A percentile compares a stretch with the other conserved stretches of the same genome.
phyloP scores from a whole-genome alignment of 805 yeast species.

The Cyberlindnera maclurae region DNA sequence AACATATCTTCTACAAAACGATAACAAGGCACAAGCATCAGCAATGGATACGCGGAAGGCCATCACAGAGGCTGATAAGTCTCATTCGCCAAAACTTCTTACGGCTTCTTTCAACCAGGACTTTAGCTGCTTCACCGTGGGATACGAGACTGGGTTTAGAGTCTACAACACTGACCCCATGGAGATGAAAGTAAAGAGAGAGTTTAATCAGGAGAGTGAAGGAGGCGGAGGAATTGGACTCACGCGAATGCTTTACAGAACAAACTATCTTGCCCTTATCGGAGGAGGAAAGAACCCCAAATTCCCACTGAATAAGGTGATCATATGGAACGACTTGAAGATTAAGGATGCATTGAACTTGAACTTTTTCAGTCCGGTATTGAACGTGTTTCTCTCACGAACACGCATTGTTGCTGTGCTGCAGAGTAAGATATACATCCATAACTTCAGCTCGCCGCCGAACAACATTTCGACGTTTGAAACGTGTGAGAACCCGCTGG shows the following conservation, averaged over 20 bases:
- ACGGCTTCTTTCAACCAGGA: constrained; percentile 67
- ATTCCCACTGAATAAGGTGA: constrained; percentile 69
- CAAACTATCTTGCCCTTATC: constrained; percentile 82
- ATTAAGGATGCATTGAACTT: constrained; percentile 63
- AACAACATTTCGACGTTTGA: constrained; percentile 36
- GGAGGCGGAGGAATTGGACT: constrained; percentile 55
- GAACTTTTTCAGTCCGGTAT: constrained; percentile 70
- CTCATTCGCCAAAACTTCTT: constrained; percentile 12
- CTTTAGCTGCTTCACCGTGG: constrained; percentile 80
- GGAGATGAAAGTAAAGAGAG: constrained; percentile 62
- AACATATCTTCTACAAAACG: no score
- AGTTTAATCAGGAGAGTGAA: constrained; percentile 27
- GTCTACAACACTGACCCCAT: constrained; percentile 87
- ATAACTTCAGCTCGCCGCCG: constrained; percentile 79
- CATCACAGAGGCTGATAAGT: constrained; percentile 9
- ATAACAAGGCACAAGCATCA: no score
- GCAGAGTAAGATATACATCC: constrained; percentile 59
- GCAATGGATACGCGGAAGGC: constrained; percentile 21
- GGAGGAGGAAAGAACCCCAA: constrained; percentile 85
- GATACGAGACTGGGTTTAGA: constrained; percentile 73
- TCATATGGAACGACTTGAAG: constrained; percentile 90
- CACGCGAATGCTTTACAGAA: constrained; percentile 78
- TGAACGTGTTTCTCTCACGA: constrained; percentile 69
- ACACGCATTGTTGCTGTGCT: constrained; percentile 69
- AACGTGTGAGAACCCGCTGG: constrained; percentile 23